Percentiles rank a stretch among this genome's conserved stretches.
These are phyloP conservation scores for Ehretia macrophylla DNA, from an alignment of 257 asterid species.

Conservation along the genomic window DNA sequence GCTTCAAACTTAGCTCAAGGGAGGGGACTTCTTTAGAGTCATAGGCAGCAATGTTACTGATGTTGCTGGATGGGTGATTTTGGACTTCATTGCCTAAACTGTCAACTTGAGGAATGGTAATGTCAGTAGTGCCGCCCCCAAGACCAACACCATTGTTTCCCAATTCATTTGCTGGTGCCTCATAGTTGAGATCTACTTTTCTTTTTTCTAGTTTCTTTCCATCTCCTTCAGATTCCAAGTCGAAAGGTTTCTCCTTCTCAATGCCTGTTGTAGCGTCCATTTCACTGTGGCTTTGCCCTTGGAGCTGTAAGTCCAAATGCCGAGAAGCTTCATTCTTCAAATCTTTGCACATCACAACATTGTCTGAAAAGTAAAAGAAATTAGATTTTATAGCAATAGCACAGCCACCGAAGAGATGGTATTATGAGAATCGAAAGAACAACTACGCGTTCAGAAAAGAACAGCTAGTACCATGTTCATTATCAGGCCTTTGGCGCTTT, in stretches of 20 bases:
- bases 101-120: slow-evolving; percentile 15
- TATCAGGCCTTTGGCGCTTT: slow-evolving; percentile 17
- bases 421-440: neutral
- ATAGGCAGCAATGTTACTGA: slow-evolving; percentile 20
- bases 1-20: slow-evolving; percentile 36
- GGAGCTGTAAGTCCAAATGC: slow-evolving; percentile 22
- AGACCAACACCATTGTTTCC: slow-evolving; percentile 20
- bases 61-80: slow-evolving; percentile 15
- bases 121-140: slow-evolving; percentile 14
- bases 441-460: slow-evolving; percentile 1
- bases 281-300: slow-evolving; percentile 14
- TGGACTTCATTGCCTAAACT: slow-evolving; percentile 21
- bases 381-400: neutral
- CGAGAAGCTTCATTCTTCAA: slow-evolving; percentile 25
- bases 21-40: slow-evolving; percentile 26
- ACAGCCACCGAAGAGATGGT: neutral
- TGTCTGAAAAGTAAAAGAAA: slow-evolving; percentile 11
- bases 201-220: slow-evolving; percentile 18
- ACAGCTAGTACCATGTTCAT: slow-evolving; percentile 24
- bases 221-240: slow-evolving; percentile 16
- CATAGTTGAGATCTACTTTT: slow-evolving; percentile 17
- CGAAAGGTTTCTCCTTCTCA: slow-evolving; percentile 12
- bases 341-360: slow-evolving; percentile 28
- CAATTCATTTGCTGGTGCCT: slow-evolving; percentile 17
- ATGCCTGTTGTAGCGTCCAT: slow-evolving; percentile 12